These are phyloP conservation scores for Ophiosphaerella herpotricha DNA, from an alignment of 2,329 filamentous ascomycete species.

Conservation along the genomic window DNA sequence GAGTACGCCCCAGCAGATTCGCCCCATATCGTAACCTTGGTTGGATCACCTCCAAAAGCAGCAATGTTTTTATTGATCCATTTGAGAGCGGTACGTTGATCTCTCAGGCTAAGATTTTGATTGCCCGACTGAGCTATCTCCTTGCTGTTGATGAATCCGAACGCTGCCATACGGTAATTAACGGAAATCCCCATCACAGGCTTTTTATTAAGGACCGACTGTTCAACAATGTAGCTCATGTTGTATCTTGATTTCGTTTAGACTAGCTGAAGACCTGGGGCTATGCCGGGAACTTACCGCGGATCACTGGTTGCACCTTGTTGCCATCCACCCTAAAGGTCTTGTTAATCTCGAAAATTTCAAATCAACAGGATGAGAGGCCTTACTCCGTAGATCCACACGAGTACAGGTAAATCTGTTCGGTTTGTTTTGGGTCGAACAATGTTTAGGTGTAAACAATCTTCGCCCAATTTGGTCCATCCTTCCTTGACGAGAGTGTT, in stretches of 20 bases:
- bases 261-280: background rate
- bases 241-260: slow-evolving; percentile 26
- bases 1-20: slow-evolving; percentile 65
- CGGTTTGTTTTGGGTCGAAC: slow-evolving; percentile 26
- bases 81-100: slow-evolving; percentile 62
- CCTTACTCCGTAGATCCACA: slow-evolving; percentile 38
- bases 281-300: slow-evolving; percentile 15
- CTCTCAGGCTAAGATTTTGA: slow-evolving; percentile 61
- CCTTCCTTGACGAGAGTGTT: slow-evolving; percentile 24
- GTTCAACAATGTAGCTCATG: slow-evolving; percentile 37
- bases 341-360: too few relatives aligned
- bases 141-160: slow-evolving; percentile 54
- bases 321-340: slow-evolving; percentile 29
- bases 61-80: slow-evolving; percentile 67
- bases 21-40: slow-evolving; percentile 64
- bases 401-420: slow-evolving; percentile 27
- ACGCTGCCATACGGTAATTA: slow-evolving; percentile 56
- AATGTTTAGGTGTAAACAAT: slow-evolving; percentile 53
- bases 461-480: slow-evolving; percentile 39
- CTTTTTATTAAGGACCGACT: slow-evolving; percentile 36
- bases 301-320: slow-evolving; percentile 40
- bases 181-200: slow-evolving; percentile 45
- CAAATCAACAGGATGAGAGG: too few relatives aligned
- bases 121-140: slow-evolving; percentile 43
- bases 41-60: slow-evolving; percentile 57